Conservation (phyloP, 768 basidiomycete species). For the Trametes cubensis region DNA sequence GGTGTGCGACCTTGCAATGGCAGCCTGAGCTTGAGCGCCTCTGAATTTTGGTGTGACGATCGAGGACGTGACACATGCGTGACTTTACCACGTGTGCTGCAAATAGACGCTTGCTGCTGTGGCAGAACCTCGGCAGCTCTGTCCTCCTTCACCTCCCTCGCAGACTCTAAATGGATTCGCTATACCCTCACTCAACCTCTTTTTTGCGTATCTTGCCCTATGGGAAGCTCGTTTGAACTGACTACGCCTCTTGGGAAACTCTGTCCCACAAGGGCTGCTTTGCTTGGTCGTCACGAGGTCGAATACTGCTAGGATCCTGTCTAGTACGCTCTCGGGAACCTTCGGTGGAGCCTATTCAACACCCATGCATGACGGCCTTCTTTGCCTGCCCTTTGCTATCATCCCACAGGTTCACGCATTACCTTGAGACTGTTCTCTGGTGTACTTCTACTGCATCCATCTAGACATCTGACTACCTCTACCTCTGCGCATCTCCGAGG, state of each 20-base stretch:
- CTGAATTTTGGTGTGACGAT: constrained; percentile 19
- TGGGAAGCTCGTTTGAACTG: too few relatives aligned
- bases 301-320: not conserved
- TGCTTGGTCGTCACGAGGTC: not conserved
- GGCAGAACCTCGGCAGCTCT: too few relatives aligned
- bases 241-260: too few relatives aligned
- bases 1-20: not conserved
- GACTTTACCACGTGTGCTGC: not conserved
- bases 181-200: too few relatives aligned
- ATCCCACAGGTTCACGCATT: not conserved
- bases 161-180: too few relatives aligned
- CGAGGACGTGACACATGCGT: not conserved
- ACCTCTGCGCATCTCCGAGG: not conserved
- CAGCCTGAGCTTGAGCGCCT: not conserved
- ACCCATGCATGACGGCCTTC: not conserved
- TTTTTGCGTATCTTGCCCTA: too few relatives aligned
- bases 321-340: constrained; percentile 13
- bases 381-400: not conserved
- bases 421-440: not conserved
- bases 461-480: not conserved
- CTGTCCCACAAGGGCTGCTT: not conserved
- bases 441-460: too few relatives aligned
- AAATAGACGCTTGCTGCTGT: too few relatives aligned
- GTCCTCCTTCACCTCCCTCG: too few relatives aligned
- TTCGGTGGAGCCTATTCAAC: not conserved